Evolutionary conservation across 495 filamentous ascomycete genomes (phyloP).

Genomic region (Hyaloscypha finlandica): DNA sequence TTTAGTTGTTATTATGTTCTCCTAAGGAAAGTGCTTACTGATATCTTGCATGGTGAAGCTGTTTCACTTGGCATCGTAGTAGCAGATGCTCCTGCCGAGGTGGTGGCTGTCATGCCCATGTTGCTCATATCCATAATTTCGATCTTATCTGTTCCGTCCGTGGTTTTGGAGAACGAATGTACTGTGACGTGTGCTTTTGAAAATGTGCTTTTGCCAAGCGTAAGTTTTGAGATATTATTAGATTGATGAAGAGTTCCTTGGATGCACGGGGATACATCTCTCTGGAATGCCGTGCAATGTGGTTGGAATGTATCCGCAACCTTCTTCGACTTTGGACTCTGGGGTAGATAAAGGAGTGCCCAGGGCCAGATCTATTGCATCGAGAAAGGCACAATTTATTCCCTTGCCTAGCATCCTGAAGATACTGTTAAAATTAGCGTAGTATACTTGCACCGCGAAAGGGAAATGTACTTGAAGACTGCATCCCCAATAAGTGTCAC

Average conservation of each 20-base stretch:
- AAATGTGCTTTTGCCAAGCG: too few species aligned
- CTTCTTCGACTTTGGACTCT: too few species aligned
- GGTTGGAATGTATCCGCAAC: not conserved
- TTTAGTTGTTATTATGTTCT: not conserved
- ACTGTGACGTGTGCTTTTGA: not conserved
- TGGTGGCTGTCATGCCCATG: not conserved
- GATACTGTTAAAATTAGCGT: conserved; percentile 15
- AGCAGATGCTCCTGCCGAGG: not conserved
- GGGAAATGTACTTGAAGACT: conserved; percentile 25
- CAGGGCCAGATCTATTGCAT: conserved; percentile 20
- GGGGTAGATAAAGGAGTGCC: too few species aligned
- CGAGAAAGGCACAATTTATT: conserved; percentile 31
- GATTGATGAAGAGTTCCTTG: too few species aligned
- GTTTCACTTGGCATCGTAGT: not conserved
- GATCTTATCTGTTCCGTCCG: not conserved
- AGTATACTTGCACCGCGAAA: not conserved
- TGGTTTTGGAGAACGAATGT: not conserved
- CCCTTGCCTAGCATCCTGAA: conserved; percentile 29
- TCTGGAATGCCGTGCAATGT: not conserved
- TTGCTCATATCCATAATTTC: not conserved
- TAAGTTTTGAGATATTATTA: too few species aligned
- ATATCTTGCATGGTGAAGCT: not conserved
- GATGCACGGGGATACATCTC: not conserved
- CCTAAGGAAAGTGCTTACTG: not conserved
- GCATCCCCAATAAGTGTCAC: conserved; percentile 32